Evolutionary conservation across 2,329 filamentous ascomycete genomes (phyloP).

Genomic region (Paramyrothecium sp.): DNA sequence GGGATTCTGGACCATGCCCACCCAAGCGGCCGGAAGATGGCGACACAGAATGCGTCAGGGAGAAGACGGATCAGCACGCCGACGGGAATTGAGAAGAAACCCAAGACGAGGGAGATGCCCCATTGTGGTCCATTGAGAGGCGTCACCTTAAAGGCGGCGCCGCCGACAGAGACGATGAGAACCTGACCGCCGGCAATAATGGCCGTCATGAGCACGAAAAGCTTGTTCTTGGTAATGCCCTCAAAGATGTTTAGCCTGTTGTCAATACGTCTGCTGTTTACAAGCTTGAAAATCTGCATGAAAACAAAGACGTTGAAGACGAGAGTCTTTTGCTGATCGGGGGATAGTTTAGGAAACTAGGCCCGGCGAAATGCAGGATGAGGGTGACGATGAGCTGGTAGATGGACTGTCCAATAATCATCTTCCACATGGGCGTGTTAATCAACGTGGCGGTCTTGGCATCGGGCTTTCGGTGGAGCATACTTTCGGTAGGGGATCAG

Average conservation of each 20-base stretch:
- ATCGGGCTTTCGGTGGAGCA: slow-evolving; percentile 49
- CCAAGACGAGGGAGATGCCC: slow-evolving; percentile 40
- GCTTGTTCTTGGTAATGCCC: slow-evolving; percentile 52
- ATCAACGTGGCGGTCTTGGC: slow-evolving; percentile 67
- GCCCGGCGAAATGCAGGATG: slow-evolving; percentile 54
- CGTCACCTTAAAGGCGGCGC: slow-evolving; percentile 52
- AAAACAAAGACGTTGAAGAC: slow-evolving; percentile 68
- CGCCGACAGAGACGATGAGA: slow-evolving; percentile 57
- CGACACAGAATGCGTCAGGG: slow-evolving; percentile 42
- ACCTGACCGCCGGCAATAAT: slow-evolving; percentile 58
- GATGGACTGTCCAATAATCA: slow-evolving; percentile 55
- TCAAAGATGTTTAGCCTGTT: slow-evolving; percentile 63
- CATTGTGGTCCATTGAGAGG: slow-evolving; percentile 45
- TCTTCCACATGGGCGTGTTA: slow-evolving; percentile 59
- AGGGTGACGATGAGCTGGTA: slow-evolving; percentile 53
- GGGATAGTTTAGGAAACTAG: too few species aligned
- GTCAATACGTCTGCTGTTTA: slow-evolving; percentile 62
- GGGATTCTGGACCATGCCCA: too few species aligned
- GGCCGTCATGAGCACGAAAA: slow-evolving; percentile 55
- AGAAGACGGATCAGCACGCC: slow-evolving; percentile 47
- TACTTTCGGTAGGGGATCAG: slow-evolving; percentile 56
- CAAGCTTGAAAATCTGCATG: slow-evolving; percentile 70
- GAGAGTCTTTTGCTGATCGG: too few species aligned
- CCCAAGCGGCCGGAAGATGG: too few species aligned
- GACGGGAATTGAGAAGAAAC: slow-evolving; percentile 44